Base-by-base conservation (phyloP, 2,329 filamentous ascomycete species). In the Talaromyces rugulosus region DNA sequence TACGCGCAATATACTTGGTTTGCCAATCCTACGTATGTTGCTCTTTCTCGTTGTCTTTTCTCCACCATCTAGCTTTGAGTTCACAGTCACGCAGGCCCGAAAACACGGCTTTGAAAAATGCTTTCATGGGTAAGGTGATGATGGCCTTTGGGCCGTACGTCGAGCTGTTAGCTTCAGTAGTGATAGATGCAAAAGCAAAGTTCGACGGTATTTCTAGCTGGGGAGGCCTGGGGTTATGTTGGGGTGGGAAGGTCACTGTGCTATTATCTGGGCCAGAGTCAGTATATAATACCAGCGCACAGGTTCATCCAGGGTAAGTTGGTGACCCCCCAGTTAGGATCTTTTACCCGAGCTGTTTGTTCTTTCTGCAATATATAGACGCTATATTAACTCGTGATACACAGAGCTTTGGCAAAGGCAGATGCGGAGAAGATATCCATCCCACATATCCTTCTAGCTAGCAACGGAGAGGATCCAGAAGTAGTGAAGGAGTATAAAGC, bases 371-470 rank as follows among this genome's bases (percentile, higher is more conserved):
- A n/a, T 1, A 14, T 40, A 40, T 40, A 14, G 36, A 5, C 7
- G 36, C 1, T 40, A 40, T 40, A 40, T 7, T 40, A 40, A 40
- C 36, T 8, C 4, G 16, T 5, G 4, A 40, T 40, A 8, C 36
- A 11, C 18, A 56, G 54, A 5, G 30, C 34, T 30, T 59, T 81
- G 44, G 85, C 89, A 64, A 77, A 84, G 18, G 76, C 79, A 36
- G 88, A 91, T 54, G 88, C 87, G 1, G 70, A 79, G 66, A 78
- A 76, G 12, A 80, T 90, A 73, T 84, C 81, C 59, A 78, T 89
- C 8, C 89, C 89, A 0, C 76, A 89, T 42, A 78, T 82, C 60
- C 66, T 89, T 67, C 79, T 91, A 1, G 87, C 88, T 0, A 89
- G 87, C 42, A 83, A 83, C 69, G 88, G 90, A 66, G 86, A 90